A percentile compares a stretch with the other conserved stretches of the same genome.
Conservation (phyloP, 805 yeast genomes). For the Lipomyces chichibuensis region DNA sequence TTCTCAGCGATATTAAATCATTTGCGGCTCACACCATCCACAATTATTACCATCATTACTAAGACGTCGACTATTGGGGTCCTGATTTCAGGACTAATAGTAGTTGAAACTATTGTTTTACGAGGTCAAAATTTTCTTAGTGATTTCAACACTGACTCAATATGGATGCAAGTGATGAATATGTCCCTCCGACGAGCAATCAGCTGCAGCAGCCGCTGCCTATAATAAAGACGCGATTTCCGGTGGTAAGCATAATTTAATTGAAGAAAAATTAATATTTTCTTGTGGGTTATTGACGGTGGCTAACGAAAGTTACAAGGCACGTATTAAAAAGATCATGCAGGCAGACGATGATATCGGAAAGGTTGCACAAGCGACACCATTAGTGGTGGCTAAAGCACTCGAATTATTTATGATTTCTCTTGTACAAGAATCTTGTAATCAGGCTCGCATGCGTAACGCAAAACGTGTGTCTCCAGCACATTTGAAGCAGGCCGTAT, state of each 20-base stretch:
- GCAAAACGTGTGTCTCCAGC: slow-evolving; percentile 80
- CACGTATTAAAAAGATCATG: slow-evolving; percentile 94
- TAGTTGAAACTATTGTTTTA: not conserved
- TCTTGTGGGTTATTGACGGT: not conserved
- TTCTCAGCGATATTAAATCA: not conserved
- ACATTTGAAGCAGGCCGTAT: slow-evolving; percentile 81
- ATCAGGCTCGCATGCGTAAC: slow-evolving; percentile 73
- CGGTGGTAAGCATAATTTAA: slow-evolving; percentile 42
- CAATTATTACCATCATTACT: not conserved
- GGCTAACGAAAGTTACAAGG: slow-evolving; percentile 45
- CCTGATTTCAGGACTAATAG: not conserved
- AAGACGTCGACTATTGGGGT: not conserved
- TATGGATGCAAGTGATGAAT: not conserved
- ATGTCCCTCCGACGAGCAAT: not conserved
- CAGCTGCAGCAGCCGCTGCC: slow-evolving; percentile 11
- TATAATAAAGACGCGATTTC: slow-evolving; percentile 48
- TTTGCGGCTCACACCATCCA: not conserved
- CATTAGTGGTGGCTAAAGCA: slow-evolving; percentile 96
- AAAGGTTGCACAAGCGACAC: slow-evolving; percentile 97
- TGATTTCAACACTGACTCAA: not conserved
- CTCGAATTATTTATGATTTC: slow-evolving; percentile 89
- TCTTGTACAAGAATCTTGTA: slow-evolving; percentile 79
- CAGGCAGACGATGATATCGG: slow-evolving; percentile 98
- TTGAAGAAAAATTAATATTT: not conserved
- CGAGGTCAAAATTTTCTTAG: not conserved